phyloP scores from a whole-genome alignment of 2,329 filamentous ascomycete species.

The Monilinia fructicola region DNA sequence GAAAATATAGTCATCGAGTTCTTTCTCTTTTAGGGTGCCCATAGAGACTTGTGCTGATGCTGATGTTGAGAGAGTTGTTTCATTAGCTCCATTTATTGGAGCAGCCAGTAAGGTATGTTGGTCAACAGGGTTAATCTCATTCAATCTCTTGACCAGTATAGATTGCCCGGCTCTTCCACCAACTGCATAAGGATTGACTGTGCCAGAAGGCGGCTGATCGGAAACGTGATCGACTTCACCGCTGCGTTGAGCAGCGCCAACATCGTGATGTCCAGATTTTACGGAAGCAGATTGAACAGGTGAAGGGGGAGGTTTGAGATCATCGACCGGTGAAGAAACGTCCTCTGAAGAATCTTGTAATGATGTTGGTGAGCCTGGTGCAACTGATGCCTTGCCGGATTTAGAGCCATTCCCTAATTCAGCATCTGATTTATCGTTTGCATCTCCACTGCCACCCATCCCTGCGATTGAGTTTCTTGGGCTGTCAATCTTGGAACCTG shows the following conservation, averaged over 20 bases:
- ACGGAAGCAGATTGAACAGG: conserved; percentile 77
- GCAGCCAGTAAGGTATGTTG: conserved; percentile 45
- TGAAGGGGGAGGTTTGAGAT: conserved; percentile 72
- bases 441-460: conserved; percentile 55
- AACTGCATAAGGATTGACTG: conserved; percentile 55
- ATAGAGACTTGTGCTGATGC: conserved; percentile 68
- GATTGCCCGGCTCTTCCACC: conserved; percentile 77
- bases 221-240: conserved; percentile 95
- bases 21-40: conserved; percentile 85
- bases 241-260: conserved; percentile 76
- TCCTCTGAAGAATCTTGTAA: conserved; percentile 41
- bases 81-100: conserved; percentile 45
- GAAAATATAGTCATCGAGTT: conserved; percentile 98
- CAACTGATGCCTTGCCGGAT: conserved; percentile 44
- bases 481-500: conserved; percentile 73
- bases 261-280: conserved; percentile 71
- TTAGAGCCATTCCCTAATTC: conserved; percentile 65
- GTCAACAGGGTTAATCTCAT: conserved; percentile 65
- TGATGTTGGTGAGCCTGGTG: conserved; percentile 42
- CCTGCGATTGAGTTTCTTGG: conserved; percentile 69
- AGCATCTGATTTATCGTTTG: conserved; percentile 67
- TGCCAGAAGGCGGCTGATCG: conserved; percentile 77
- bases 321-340: conserved; percentile 49
- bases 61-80: conserved; percentile 39
- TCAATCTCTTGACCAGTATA: conserved; percentile 76